A percentile compares a stretch with the other conserved stretches of the same genome.
These are phyloP conservation scores for Saturnispora kantuleensis DNA, from an alignment of 805 yeast genomes.

Conservation along the genomic window DNA sequence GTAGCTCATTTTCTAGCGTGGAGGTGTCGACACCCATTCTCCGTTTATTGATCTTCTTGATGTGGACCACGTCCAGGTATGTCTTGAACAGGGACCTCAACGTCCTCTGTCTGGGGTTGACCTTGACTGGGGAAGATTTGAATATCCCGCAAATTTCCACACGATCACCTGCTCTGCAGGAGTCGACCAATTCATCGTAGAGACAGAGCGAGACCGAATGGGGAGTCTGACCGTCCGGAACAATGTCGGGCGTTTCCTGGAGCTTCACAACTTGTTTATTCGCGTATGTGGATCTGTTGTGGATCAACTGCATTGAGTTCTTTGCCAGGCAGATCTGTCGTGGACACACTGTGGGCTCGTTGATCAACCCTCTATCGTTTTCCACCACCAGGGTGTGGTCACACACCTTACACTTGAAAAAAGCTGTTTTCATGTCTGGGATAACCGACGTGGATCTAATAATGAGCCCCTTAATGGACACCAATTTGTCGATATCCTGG, in stretches of 20 bases:
- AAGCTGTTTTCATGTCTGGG: slow-evolving; percentile 97
- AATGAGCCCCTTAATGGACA: slow-evolving; percentile 83
- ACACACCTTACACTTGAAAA: slow-evolving; percentile 91
- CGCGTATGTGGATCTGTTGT: slow-evolving; percentile 86
- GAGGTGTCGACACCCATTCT: slow-evolving; percentile 74
- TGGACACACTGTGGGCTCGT: slow-evolving; percentile 92
- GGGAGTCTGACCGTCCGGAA: slow-evolving; percentile 98
- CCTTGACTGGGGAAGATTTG: slow-evolving; percentile 84
- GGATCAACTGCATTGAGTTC: slow-evolving; percentile 83
- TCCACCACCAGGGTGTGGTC: slow-evolving; percentile 87
- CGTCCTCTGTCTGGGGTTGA: slow-evolving; percentile 76
- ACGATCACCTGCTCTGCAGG: slow-evolving; percentile 93
- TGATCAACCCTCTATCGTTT: slow-evolving; percentile 88
- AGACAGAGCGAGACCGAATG: slow-evolving; percentile 91
- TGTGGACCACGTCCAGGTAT: slow-evolving; percentile 87
- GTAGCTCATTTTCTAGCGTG: slow-evolving; percentile 50
- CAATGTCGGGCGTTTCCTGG: slow-evolving; percentile 75
- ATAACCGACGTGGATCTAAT: slow-evolving; percentile 82
- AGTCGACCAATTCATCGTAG: slow-evolving; percentile 91
- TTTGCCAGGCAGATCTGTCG: slow-evolving; percentile 71
- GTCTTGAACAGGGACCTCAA: slow-evolving; percentile 82
- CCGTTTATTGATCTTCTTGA: slow-evolving; percentile 74
- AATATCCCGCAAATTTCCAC: slow-evolving; percentile 93
- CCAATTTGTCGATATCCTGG: slow-evolving; percentile 86
- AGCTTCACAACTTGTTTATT: slow-evolving; percentile 91